A percentile compares a stretch with the other conserved stretches of the same genome.
Conservation (phyloP, 2,329 filamentous ascomycete species). For the Verticillium albo-atrum region DNA sequence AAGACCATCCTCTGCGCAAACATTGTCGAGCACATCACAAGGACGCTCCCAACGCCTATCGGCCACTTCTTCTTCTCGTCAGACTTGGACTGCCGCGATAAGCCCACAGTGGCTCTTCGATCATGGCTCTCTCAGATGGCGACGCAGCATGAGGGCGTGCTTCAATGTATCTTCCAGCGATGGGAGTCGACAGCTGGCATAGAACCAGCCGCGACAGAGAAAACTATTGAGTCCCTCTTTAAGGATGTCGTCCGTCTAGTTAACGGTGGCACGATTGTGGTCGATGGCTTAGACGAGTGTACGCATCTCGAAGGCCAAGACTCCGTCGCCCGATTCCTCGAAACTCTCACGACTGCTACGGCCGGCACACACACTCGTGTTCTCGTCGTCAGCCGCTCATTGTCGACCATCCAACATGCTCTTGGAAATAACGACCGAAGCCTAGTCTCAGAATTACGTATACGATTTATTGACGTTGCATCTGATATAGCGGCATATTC, state of each 20-base stretch:
- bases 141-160: conserved; percentile 2
- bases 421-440: not conserved
- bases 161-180: conserved; percentile 6
- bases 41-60: not conserved
- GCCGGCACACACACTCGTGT: conserved; percentile 11
- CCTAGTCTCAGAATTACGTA: conserved; percentile 10
- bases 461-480: conserved; percentile 15
- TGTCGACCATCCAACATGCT: conserved; percentile 16
- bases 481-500: conserved; percentile 19
- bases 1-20: conserved; percentile 27
- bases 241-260: conserved; percentile 5
- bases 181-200: not conserved
- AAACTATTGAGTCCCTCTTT: conserved; percentile 14
- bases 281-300: conserved; percentile 32
- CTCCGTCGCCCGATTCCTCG: conserved; percentile 14
- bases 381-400: conserved; percentile 20
- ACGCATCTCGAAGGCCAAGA: not conserved
- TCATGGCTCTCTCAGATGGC: conserved; percentile 24
- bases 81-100: conserved; percentile 14
- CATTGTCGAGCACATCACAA: conserved; percentile 17
- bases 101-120: conserved; percentile 19
- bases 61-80: conserved; percentile 29
- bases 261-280: conserved; percentile 15
- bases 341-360: conserved; percentile 2
- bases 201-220: conserved; percentile 10